Evolutionary conservation across 2,329 filamentous ascomycete species (phyloP), one percentile per base, ranked within the genome.

Genomic region (Cryphonectria nitschkei): DNA sequence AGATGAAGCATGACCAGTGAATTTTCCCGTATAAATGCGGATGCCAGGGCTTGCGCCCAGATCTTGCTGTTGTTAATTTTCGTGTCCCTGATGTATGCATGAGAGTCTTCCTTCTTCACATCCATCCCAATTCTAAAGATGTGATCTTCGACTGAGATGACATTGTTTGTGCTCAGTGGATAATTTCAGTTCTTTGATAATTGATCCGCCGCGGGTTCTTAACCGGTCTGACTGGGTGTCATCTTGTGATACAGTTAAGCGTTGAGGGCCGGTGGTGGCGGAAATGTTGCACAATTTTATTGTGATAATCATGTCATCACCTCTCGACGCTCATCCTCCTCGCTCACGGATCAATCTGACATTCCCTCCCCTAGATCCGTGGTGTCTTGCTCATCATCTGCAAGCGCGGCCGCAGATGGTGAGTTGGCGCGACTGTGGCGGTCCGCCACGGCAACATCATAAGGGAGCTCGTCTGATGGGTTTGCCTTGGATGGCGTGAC

Each of bases 341-440:
- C 29, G 46, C 68, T 65, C 60, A 73, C 70, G 61, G 68, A 61
- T 73, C 67, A 73, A 60, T 73, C 72, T 61, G 67, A 73, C 19
- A 72, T 62, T 16, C 70, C 72, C 9, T 66, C 72, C 29, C 67
- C 70, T 6, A 58, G 39, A 32, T 73, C 70, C 3, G 72, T 72
- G 3, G 52, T 70, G 34, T 69, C 69, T 32, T 69, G 41, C 43
- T 73, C 69, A 56, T 73, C 71, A 37, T 73, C 71, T 6, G 71
- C 71, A 16, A 71, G 69, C n/a, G 69, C 69, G 22, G 71, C 69
- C 22, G 50, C 62, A 37, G 41, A 67, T 43, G 71, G 71, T 29
- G 66, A 67, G 2, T 39, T 41, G 37, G 13, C 32, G 43, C 61
- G 26, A 2, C 34, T 66, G 7, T 46, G 63, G 66, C 65, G 66